Conservation (phyloP, 2,329 filamentous ascomycete species). For the Macrophomina pseudophaseolina region DNA sequence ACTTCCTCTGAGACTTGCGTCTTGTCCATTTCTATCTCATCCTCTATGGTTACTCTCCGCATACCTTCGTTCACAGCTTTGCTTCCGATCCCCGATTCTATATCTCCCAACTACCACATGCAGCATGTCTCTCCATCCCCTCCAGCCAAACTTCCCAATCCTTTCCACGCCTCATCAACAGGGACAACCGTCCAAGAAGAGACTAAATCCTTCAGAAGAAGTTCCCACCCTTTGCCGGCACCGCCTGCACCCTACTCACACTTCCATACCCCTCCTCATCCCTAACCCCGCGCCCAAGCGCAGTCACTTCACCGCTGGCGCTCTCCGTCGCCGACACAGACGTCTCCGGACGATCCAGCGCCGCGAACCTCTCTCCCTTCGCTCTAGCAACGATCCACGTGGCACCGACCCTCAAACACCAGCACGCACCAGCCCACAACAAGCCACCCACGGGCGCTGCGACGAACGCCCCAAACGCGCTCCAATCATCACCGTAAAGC, state of each 20-base stretch:
- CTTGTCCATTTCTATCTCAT: too few relatives aligned
- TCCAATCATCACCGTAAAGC: constrained; percentile 79
- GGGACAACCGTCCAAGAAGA: background rate
- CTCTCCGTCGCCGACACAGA: background rate
- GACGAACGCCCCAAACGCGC: constrained; percentile 79
- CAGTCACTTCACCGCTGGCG: background rate
- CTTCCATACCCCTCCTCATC: constrained; percentile 2
- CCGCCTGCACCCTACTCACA: constrained; percentile 3
- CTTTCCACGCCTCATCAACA: background rate
- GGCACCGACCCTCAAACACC: constrained; percentile 60
- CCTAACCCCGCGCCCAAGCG: background rate
- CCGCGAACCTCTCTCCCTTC: constrained; percentile 68
- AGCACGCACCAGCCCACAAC: constrained; percentile 72
- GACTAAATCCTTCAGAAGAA: background rate
- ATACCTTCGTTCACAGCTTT: too few relatives aligned
- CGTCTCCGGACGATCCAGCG: constrained; percentile 62
- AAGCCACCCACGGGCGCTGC: constrained; percentile 77
- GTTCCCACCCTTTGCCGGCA: background rate
- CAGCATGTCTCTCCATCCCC: too few relatives aligned
- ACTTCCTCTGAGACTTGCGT: too few relatives aligned
- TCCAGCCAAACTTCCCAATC: background rate
- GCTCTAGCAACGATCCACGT: constrained; percentile 64
- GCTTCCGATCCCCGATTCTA: too few relatives aligned
- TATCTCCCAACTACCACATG: too few relatives aligned
- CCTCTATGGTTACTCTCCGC: too few relatives aligned